Base-by-base conservation (phyloP, 129 eudicot genomes). In the Cynara cardunculus region DNA sequence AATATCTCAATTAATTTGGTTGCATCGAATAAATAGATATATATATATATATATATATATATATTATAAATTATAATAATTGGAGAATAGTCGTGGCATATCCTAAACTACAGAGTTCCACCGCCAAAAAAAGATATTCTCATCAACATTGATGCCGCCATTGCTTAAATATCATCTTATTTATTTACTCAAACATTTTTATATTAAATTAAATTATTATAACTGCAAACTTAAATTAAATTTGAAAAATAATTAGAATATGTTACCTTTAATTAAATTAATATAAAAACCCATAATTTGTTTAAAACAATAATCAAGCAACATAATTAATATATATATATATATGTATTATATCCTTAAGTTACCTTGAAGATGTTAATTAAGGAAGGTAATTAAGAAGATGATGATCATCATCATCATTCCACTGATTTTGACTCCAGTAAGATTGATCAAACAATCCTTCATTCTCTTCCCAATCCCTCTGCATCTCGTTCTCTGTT, bases 401-500 rank as follows among this genome's bases (percentile, higher is more conserved):
- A 11, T 77, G 83, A 28, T 79, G 28, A 69, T 79, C 30, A 79
- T 49, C 68, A 5, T 32, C 49, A 56, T 74, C 78, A 2, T 44
- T 69, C 83, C 83, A 79, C 37, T 79, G 83, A 49, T 24, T 69
- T 79, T 70, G 70, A 79, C 21, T 70, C 83, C 83, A 79, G 25
- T 69, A 79, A 44, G 83, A 79, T 22, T 69, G 70, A 79, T 79
- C 76, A 31, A 79, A 79, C 34, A 79, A 22, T 6, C 77, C 76
- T 70, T 79, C 76, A 46, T 30, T 74, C 1, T 74, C 37, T 71
- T 71, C 53, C 75, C 75, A 71, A 32, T 71, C 18, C 0, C 11
- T 12, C 75, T 19, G 28, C 75, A 34, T 53, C 64, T 53, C 8
- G 18, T n/a, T 31, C 16, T 71, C 75, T 10, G 56, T 13, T 12